Evolutionary conservation across 2,329 filamentous ascomycete genomes (phyloP), one percentile per base, ranked within the genome.

Genomic region (Xylariaceae sp.): DNA sequence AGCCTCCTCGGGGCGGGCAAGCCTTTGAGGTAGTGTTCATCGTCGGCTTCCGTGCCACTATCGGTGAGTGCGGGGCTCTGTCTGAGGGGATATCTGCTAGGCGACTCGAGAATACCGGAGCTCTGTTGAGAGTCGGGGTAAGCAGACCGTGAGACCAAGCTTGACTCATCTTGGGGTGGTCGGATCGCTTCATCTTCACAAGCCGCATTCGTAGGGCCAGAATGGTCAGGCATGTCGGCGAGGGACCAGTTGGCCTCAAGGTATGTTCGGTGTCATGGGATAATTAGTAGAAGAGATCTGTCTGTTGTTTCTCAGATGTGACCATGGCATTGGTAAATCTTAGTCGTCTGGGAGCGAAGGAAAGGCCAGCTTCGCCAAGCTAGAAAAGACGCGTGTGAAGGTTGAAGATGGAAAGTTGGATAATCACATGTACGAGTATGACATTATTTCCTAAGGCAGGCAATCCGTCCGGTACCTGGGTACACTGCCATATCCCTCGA

Each of bases 41-140:
- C 93, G 69, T 97, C 93, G 45, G 93, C 93, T 72, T 97, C 93
- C 15, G 92, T 96, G 23, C 93, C 93, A 72, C 92, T 96, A 66
- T 96, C 92, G 73, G 90, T 96, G 9, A 83, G 84, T 1, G 85
- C 81, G 1, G 81, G 79, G 3, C 83, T 84, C 55, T 83, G 80
- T 64, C 78, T 80, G 59, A 76, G 73, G 63, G 77, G 74, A 61
- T 72, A 71, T 60, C 64, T 72, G 68, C 82, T 74, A 60, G 79
- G 76, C 53, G 80, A 73, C 60, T 84, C 78, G 18, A 79, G 78
- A 10, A 85, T 75, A 67, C 86, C 83, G 64, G 74, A 77, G 61
- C 76, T 79, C 59, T 82, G 83, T 67, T 80, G 83, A 68, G 84
- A 83, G 67, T 89, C 89, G 1, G 87, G 87, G 71, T 89, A 85